phyloP scores from a whole-genome alignment of 805 yeast genomes.

The Candida ulmi region DNA sequence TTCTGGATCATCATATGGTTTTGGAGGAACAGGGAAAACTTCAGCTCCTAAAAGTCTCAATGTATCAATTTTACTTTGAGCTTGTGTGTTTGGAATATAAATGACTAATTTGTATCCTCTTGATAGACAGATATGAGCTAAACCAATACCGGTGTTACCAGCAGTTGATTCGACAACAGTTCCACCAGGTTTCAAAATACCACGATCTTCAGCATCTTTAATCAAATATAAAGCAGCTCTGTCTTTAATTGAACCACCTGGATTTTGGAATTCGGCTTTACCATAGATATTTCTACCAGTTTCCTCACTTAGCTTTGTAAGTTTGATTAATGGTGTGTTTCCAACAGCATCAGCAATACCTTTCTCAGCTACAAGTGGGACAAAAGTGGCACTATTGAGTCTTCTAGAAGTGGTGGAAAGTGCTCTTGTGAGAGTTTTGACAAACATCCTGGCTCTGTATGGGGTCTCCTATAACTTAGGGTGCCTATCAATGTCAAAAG shows the following conservation, averaged over 20 bases:
- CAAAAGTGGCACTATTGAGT: slow-evolving; percentile 6
- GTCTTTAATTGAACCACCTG: slow-evolving; percentile 91
- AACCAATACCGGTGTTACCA: slow-evolving; percentile 79
- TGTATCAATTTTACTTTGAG: slow-evolving; percentile 72
- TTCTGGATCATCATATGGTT: slow-evolving; percentile 72
- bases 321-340: slow-evolving; percentile 78
- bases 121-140: slow-evolving; percentile 76
- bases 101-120: slow-evolving; percentile 81
- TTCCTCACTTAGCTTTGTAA: slow-evolving; percentile 49
- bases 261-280: slow-evolving; percentile 89
- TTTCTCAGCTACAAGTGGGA: slow-evolving; percentile 55
- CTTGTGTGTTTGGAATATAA: slow-evolving; percentile 89
- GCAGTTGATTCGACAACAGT: slow-evolving; percentile 93
- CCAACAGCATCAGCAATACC: slow-evolving; percentile 87
- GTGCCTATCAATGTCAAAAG: too few relatives aligned
- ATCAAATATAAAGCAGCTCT: slow-evolving; percentile 79
- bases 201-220: slow-evolving; percentile 70
- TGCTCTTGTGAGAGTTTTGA: slow-evolving; percentile 6
- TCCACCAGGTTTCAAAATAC: slow-evolving; percentile 66
- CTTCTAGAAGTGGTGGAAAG: slow-evolving; percentile 4
- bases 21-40: slow-evolving; percentile 85
- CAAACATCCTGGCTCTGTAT: slow-evolving; percentile 10
- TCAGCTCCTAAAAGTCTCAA: slow-evolving; percentile 76
- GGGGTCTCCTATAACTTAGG: too few relatives aligned
- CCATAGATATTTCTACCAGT: slow-evolving; percentile 75